phyloP scores from a whole-genome alignment of 2,329 filamentous ascomycete species.

The Didymella keratinophila region DNA sequence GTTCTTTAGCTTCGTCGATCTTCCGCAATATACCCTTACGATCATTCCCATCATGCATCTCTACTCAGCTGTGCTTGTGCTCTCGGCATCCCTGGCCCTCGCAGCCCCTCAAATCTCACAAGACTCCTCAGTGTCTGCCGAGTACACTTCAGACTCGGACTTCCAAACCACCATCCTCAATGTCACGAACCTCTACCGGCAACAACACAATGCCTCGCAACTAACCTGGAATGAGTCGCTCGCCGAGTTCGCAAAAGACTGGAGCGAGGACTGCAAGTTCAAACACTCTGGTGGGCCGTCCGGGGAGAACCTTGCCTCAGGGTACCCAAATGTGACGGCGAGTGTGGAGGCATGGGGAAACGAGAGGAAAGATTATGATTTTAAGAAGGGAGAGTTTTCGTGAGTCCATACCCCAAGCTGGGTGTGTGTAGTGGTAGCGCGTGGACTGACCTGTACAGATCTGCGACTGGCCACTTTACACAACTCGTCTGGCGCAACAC shows the following conservation, averaged over 20 bases:
- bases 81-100: not conserved
- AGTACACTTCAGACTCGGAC: slow-evolving; percentile 52
- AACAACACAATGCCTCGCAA: slow-evolving; percentile 65
- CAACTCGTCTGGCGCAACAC: slow-evolving; percentile 41
- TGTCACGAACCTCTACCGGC: slow-evolving; percentile 71
- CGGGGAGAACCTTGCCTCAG: slow-evolving; percentile 78
- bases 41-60: slow-evolving; percentile 2
- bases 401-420: not conserved
- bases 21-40: not conserved
- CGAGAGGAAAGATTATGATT: slow-evolving; percentile 68
- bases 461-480: slow-evolving; percentile 51
- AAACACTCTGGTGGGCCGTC: slow-evolving; percentile 68
- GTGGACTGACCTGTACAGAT: slow-evolving; percentile 33
- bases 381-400: slow-evolving; percentile 63
- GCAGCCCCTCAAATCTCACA: not conserved
- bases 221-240: slow-evolving; percentile 73
- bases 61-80: not conserved
- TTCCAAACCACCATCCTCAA: slow-evolving; percentile 66
- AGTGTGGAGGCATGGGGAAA: slow-evolving; percentile 72
- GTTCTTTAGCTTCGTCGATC: not conserved
- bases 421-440: slow-evolving; percentile 41
- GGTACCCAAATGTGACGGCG: slow-evolving; percentile 66
- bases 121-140: slow-evolving; percentile 3
- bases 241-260: slow-evolving; percentile 62
- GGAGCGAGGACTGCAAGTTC: slow-evolving; percentile 59